These are phyloP conservation scores for Termitomyces sp. DNA, from an alignment of 768 basidiomycete species.

Conservation along the genomic window DNA sequence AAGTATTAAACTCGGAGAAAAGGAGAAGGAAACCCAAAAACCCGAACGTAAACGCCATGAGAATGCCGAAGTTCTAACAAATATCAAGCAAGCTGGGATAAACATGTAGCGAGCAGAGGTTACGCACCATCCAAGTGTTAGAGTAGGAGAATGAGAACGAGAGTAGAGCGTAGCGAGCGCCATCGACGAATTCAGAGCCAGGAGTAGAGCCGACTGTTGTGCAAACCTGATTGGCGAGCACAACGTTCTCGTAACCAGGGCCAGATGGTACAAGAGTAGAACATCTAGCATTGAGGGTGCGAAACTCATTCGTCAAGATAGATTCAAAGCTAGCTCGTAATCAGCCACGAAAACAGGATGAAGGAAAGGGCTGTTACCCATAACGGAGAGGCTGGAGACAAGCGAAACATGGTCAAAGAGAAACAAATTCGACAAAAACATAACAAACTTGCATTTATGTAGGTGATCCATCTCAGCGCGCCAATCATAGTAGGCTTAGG, in stretches of 20 bases:
- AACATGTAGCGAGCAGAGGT: not conserved
- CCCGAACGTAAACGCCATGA: slow-evolving; percentile 54
- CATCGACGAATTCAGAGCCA: slow-evolving; percentile 54
- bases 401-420: not conserved
- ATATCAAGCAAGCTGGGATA: not conserved
- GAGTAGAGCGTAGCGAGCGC: slow-evolving; percentile 40
- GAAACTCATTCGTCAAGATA: slow-evolving; percentile 79
- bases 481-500: slow-evolving; percentile 63
- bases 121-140: slow-evolving; percentile 17
- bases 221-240: slow-evolving; percentile 69
- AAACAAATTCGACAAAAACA: no score
- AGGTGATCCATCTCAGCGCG: slow-evolving; percentile 62
- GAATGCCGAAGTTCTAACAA: slow-evolving; percentile 59
- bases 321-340: slow-evolving; percentile 55
- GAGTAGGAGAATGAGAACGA: slow-evolving; percentile 43
- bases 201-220: slow-evolving; percentile 59
- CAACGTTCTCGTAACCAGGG: slow-evolving; percentile 51
- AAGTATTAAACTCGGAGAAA: slow-evolving; percentile 50
- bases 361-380: slow-evolving; percentile 33
- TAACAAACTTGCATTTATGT: slow-evolving; percentile 44
- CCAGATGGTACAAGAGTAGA: slow-evolving; percentile 56
- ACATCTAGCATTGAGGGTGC: slow-evolving; percentile 55
- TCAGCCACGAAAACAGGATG: slow-evolving; percentile 27
- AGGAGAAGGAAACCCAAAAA: slow-evolving; percentile 51
- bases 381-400: slow-evolving; percentile 37